Conservation (phyloP, 2,329 filamentous ascomycete species). For the Laburnicola sp. region DNA sequence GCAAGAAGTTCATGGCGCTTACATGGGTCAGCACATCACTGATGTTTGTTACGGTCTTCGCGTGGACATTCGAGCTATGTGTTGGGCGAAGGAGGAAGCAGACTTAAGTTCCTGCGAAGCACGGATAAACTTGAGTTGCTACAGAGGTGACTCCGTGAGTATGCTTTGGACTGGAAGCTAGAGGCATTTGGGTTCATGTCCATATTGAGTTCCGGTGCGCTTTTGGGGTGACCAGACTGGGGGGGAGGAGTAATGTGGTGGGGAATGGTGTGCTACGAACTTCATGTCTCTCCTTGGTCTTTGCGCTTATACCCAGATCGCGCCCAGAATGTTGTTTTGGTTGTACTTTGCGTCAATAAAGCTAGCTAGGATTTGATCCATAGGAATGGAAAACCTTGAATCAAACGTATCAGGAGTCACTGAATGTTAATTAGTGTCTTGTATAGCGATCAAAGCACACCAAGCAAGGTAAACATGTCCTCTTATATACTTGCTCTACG, state of each 20-base stretch:
- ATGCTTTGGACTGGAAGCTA: neutral
- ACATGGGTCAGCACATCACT: conserved; percentile 61
- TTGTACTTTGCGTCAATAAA: neutral
- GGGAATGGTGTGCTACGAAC: neutral
- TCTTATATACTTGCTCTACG: too few species aligned
- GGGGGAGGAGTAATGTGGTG: neutral
- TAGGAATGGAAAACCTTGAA: too few species aligned
- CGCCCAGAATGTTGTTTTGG: neutral
- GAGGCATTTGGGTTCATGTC: neutral
- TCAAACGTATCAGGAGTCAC: too few species aligned
- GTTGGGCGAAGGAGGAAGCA: conserved; percentile 22
- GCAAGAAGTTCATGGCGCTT: conserved; percentile 59
- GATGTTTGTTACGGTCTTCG: conserved; percentile 45
- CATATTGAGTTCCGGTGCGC: too few species aligned
- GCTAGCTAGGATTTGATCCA: too few species aligned
- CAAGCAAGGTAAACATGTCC: too few species aligned
- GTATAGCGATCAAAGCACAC: too few species aligned
- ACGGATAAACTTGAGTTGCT: conserved; percentile 17
- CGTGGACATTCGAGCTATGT: conserved; percentile 38
- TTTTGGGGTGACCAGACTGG: neutral
- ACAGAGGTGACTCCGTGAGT: neutral
- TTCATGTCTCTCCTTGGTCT: conserved; percentile 5
- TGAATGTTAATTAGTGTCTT: too few species aligned
- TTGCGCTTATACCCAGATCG: conserved; percentile 5
- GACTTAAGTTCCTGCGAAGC: conserved; percentile 20